Conservation (phyloP, 139 green algal species). For the Raphidocelis subcapitata region DNA sequence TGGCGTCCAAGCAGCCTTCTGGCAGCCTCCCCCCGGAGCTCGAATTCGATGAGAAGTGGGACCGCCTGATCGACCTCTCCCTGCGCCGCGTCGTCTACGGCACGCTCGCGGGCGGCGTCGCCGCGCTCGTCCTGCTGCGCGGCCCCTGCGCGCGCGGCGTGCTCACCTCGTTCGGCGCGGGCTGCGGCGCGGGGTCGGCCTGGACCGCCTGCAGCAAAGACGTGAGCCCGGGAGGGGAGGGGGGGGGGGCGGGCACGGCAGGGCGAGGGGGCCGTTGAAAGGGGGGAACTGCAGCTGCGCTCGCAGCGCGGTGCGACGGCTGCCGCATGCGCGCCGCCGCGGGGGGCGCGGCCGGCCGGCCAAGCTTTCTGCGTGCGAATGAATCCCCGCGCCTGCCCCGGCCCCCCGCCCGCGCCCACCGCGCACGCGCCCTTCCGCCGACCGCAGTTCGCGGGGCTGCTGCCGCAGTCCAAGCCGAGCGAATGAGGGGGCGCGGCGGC, state of each 20-base stretch:
- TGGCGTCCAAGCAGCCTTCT: no score
- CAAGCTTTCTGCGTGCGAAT: no score
- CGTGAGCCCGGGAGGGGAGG: constrained; percentile 1
- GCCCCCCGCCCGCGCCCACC: no score
- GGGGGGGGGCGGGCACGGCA: background rate
- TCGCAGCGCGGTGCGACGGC: background rate
- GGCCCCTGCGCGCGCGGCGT: no score
- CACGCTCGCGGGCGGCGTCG: constrained; percentile 3
- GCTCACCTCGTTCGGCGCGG: constrained; percentile 18
- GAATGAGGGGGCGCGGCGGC: no score
- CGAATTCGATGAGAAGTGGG: constrained; percentile 19
- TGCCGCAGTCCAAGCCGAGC: no score
- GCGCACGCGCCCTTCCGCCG: no score
- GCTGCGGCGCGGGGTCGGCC: constrained; percentile 16
- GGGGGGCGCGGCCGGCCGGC: background rate
- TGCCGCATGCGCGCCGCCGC: background rate
- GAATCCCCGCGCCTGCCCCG: no score
- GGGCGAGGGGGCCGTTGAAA: background rate
- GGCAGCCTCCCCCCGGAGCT: constrained; percentile 16
- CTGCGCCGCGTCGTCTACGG: constrained; percentile 16
- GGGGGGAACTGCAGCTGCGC: background rate
- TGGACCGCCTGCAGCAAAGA: constrained; percentile 19
- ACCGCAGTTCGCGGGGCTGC: no score
- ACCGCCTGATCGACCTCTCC: constrained; percentile 14
- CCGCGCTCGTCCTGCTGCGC: constrained; percentile 7